Evolutionary conservation across 208 protist genomes (phyloP), one percentile per base, ranked within the genome.

Genomic region (Crithidia bombi): DNA sequence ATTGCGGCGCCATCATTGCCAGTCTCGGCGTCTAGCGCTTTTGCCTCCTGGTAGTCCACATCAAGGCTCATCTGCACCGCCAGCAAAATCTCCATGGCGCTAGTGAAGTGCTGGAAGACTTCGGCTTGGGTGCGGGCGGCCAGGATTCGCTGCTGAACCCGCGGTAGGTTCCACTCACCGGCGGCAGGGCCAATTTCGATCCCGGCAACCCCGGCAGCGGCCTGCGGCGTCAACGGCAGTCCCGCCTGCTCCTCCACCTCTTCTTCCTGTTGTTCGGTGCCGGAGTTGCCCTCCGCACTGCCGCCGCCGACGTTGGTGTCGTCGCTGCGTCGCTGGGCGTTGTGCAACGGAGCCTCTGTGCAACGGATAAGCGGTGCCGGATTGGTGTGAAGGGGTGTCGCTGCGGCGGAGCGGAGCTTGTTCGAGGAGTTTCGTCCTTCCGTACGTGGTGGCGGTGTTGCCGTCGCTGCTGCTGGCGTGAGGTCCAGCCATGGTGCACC

Each of bases 41-140:
- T 55, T 19, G 65, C 65, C 21, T 59, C 65, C 26, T 65, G 58
- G 39, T 73, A 73, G 61, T 75, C 67, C 41, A 38, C 46, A 28
- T 81, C 71, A 5, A 81, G 51, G 33, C 67, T 76, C 70, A 81
- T 75, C 44, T 82, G 77, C 10, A 78, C 72, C 9, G 64, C 39
- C 3, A 78, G 41, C 30, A 82, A 28, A 15, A 75, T 57, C 54
- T 79, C 77, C 39, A 79, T 51, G 2, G 77, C 77, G 35, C 66
- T 47, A 26, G 65, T 73, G 51, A 72, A 82, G 68, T 69, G 55
- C 14, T 74, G 65, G 21, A 43, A 56, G n/a, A 54, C 32, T 39
- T 82, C 72, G 7, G 77, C 77, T 44, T 65, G 72, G 23, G 32
- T 5, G 9, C 65, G 77, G 1, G 77, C 77, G 30, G 59, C 35